Percentiles rank a stretch among this genome's conserved stretches.
Evolutionary conservation across 129 eudicot species (phyloP).

Genomic region (Calendula officinalis): DNA sequence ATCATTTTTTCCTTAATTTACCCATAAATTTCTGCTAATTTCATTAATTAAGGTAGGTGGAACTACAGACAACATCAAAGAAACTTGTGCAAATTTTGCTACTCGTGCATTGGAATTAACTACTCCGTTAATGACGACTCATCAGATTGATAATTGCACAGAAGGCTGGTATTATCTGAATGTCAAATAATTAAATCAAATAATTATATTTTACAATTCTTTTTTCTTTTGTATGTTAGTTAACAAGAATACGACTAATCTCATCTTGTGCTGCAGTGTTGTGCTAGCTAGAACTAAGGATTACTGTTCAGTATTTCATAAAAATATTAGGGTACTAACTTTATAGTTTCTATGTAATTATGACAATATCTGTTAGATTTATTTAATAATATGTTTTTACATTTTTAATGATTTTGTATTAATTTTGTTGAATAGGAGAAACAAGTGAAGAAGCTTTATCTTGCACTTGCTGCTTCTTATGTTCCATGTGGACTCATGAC

Average conservation of each 20-base stretch:
- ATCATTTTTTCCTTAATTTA: slow-evolving; percentile 17
- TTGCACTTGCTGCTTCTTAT: slow-evolving; percentile 86
- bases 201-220: slow-evolving; percentile 1
- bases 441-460: slow-evolving; percentile 89
- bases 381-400: slow-evolving; percentile 1
- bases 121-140: slow-evolving; percentile 72
- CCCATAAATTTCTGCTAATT: not conserved
- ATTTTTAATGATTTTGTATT: not conserved
- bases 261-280: slow-evolving; percentile 45
- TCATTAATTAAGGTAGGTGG: slow-evolving; percentile 77
- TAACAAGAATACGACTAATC: not conserved
- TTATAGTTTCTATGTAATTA: not conserved
- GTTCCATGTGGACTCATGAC: slow-evolving; percentile 74
- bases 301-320: slow-evolving; percentile 84
- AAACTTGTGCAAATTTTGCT: slow-evolving; percentile 84
- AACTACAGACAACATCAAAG: slow-evolving; percentile 90
- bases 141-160: slow-evolving; percentile 98
- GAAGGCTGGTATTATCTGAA: slow-evolving; percentile 76
- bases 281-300: slow-evolving; percentile 75
- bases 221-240: not conserved
- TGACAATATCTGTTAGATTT: not conserved
- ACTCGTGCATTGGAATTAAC: slow-evolving; percentile 82
- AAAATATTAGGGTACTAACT: slow-evolving; percentile 65
- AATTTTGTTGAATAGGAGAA: slow-evolving; percentile 57
- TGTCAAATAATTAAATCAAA: slow-evolving; percentile 1